Conservation (phyloP, 345 rosid species). For the Hevea brasiliensis region DNA sequence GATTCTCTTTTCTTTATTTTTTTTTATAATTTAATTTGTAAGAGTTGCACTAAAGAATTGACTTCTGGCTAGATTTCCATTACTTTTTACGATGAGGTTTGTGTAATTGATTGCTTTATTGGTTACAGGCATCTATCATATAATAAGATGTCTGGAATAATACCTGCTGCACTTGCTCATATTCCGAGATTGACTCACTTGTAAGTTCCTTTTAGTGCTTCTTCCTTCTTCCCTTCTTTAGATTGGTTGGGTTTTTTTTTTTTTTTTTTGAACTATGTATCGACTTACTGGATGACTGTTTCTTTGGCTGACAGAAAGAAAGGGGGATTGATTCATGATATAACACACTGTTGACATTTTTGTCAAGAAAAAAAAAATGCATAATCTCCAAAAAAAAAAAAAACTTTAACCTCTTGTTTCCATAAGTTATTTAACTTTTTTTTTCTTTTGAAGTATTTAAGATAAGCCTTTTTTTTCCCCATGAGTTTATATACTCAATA, state of each 20-base stretch:
- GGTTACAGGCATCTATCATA: background rate
- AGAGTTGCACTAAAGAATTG: background rate
- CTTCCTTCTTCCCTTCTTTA: too few relatives aligned
- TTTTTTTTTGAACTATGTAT: too few relatives aligned
- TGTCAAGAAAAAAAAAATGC: constrained; percentile 7
- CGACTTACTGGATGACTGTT: background rate
- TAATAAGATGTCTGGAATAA: too few relatives aligned
- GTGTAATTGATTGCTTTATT: constrained; percentile 13
- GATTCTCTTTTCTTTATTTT: background rate
- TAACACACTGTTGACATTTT: background rate
- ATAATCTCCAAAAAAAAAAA: background rate
- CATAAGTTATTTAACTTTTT: background rate
- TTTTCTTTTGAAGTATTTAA: background rate
- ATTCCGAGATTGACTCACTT: too few relatives aligned
- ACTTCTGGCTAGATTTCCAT: background rate
- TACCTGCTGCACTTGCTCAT: too few relatives aligned
- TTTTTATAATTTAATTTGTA: background rate
- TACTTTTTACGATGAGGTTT: background rate
- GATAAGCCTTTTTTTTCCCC: background rate
- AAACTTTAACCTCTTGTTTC: too few relatives aligned
- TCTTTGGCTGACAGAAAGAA: background rate
- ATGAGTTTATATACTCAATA: background rate
- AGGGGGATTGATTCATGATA: background rate
- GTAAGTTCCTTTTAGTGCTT: too few relatives aligned
- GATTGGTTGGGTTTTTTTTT: too few relatives aligned